A percentile compares a stretch with the other conserved stretches of the same genome.
phyloP scores from a whole-genome alignment of 768 basidiomycete genomes.

The Chalciporus sphaerocephalus region DNA sequence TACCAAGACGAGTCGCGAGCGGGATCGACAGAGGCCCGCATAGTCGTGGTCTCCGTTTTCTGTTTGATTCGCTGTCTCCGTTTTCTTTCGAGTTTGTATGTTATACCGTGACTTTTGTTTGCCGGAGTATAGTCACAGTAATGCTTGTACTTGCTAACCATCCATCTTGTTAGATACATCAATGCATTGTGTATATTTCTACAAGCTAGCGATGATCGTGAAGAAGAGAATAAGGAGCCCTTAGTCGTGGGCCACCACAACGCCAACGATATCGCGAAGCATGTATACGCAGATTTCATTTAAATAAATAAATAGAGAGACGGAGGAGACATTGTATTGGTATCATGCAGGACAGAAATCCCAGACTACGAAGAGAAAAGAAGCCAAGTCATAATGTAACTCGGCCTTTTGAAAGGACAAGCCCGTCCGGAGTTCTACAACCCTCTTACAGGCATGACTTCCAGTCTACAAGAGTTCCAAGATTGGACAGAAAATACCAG shows the following conservation, averaged over 20 bases:
- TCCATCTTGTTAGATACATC: background rate
- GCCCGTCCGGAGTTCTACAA: background rate
- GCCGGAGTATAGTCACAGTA: constrained; percentile 3
- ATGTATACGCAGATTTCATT: background rate
- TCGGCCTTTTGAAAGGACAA: background rate
- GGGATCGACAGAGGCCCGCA: constrained; percentile 30
- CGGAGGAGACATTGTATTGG: background rate
- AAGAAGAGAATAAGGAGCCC: background rate
- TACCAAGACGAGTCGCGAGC: constrained; percentile 58
- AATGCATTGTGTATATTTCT: background rate
- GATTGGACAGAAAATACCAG: background rate
- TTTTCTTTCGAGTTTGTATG: background rate
- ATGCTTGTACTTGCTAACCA: constrained; percentile 1
- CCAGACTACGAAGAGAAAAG: background rate
- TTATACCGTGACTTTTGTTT: constrained; percentile 7
- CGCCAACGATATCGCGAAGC: no score
- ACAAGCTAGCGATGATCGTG: background rate
- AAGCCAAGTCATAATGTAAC: background rate
- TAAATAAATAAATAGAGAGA: background rate
- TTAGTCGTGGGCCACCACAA: no score
- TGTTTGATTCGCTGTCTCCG: background rate
- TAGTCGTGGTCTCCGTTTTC: constrained; percentile 6
- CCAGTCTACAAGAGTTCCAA: background rate
- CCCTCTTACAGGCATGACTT: background rate
- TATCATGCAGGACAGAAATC: background rate